Percentiles rank a stretch among this genome's conserved stretches.
These are phyloP conservation scores for Trypanosoma rangeli DNA, from an alignment of 208 protist species.

Conservation along the genomic window DNA sequence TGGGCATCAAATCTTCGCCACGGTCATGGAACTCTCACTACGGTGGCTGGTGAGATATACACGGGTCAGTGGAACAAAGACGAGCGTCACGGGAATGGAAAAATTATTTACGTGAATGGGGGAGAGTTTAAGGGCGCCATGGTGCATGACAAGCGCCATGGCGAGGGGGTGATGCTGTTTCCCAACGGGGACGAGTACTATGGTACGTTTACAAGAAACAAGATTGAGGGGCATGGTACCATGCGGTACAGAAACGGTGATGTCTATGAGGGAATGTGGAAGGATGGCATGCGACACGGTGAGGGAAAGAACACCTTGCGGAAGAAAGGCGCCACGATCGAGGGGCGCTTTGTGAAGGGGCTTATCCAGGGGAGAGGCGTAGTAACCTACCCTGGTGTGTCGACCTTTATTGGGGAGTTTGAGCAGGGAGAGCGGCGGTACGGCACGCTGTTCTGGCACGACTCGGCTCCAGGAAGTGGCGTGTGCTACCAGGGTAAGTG, in stretches of 20 bases:
- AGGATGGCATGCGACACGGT: constrained; percentile 82
- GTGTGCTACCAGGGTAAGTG: constrained; percentile 89
- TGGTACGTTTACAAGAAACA: constrained; percentile 66
- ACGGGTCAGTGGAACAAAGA: constrained; percentile 80
- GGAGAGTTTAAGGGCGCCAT: constrained; percentile 73
- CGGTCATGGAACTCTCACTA: constrained; percentile 75
- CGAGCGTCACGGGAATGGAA: constrained; percentile 69
- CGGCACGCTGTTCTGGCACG: constrained; percentile 82
- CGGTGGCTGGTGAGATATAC: constrained; percentile 83
- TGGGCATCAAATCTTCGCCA: constrained; percentile 73
- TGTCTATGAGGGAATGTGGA: constrained; percentile 69
- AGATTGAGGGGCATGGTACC: constrained; percentile 55
- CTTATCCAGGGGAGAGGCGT: constrained; percentile 84
- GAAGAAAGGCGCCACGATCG: constrained; percentile 67
- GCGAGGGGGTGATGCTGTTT: constrained; percentile 79
- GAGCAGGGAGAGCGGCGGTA: constrained; percentile 64
- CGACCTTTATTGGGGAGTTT: constrained; percentile 79
- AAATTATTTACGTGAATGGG: constrained; percentile 61
- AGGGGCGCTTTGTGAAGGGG: constrained; percentile 77
- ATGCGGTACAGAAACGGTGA: constrained; percentile 49
- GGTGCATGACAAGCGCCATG: constrained; percentile 59
- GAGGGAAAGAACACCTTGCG: constrained; percentile 80
- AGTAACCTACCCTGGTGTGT: constrained; percentile 62
- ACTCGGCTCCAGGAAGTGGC: constrained; percentile 9
- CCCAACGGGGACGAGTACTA: constrained; percentile 88